Evolutionary conservation across 495 filamentous ascomycete genomes (phyloP).

Genomic region (Tetracladium marchalianum): DNA sequence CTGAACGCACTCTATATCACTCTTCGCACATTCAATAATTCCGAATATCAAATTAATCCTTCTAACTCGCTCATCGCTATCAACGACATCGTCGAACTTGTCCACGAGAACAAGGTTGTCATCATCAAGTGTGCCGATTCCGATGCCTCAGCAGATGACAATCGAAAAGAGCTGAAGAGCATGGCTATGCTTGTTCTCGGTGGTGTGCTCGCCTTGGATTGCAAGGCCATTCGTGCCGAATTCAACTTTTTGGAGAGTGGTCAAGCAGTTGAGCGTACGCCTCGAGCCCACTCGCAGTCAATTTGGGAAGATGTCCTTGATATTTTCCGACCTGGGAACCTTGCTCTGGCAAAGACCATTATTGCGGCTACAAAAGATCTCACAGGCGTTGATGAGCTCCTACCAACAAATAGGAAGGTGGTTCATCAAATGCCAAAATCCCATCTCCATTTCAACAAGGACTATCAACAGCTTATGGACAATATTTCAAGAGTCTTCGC

Average conservation of each 20-base stretch:
- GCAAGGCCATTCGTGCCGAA: slow-evolving; percentile 61
- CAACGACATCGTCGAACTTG: slow-evolving; percentile 38
- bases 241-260: slow-evolving; percentile 50
- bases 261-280: slow-evolving; percentile 53
- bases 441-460: slow-evolving; percentile 61
- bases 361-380: slow-evolving; percentile 61
- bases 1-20: slow-evolving; percentile 34
- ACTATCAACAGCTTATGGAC: slow-evolving; percentile 57
- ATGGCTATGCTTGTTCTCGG: slow-evolving; percentile 54
- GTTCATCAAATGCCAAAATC: slow-evolving; percentile 38
- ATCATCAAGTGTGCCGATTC: slow-evolving; percentile 33
- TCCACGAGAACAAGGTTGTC: slow-evolving; percentile 34
- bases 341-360: slow-evolving; percentile 57
- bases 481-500: slow-evolving; percentile 65
- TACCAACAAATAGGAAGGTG: slow-evolving; percentile 30
- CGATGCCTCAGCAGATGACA: slow-evolving; percentile 21
- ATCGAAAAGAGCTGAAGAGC: slow-evolving; percentile 30
- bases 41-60: slow-evolving; percentile 29
- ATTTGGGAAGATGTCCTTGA: slow-evolving; percentile 72
- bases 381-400: slow-evolving; percentile 63
- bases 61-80: slow-evolving; percentile 40
- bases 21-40: slow-evolving; percentile 32
- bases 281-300: slow-evolving; percentile 50
- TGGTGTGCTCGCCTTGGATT: slow-evolving; percentile 64
- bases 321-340: slow-evolving; percentile 51